Evolutionary conservation across 1,284 basidiomycete species (phyloP).

Genomic region (Malassezia obtusa): DNA sequence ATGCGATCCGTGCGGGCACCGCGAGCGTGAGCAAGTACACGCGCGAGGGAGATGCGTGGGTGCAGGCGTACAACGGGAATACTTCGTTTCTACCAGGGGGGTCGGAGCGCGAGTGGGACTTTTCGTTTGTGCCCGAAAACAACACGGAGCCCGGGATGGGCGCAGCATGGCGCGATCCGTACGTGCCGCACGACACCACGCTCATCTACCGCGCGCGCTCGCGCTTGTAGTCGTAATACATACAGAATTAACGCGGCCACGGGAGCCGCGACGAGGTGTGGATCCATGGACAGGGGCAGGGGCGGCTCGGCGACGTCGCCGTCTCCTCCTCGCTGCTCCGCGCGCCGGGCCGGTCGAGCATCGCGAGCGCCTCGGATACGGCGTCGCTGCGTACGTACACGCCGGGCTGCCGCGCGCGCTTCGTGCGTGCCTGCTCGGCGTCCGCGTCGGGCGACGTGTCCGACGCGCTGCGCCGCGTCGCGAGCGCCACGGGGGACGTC

Average conservation of each 20-base stretch:
- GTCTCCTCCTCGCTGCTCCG: not conserved
- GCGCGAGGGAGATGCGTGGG: slow-evolving; percentile 18
- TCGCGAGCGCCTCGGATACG: slow-evolving; percentile 9
- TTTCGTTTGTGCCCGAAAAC: slow-evolving; percentile 27
- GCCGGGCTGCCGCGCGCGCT: not conserved
- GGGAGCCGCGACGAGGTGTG: slow-evolving; percentile 8
- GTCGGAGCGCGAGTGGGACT: slow-evolving; percentile 63
- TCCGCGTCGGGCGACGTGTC: not conserved
- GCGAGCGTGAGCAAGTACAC: slow-evolving; percentile 35
- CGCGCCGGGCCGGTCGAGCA: slow-evolving; percentile 2
- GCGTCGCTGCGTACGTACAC: slow-evolving; percentile 9
- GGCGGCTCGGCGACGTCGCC: not conserved
- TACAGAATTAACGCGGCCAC: slow-evolving; percentile 8
- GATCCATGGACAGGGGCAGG: slow-evolving; percentile 12
- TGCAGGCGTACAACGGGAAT: slow-evolving; percentile 29
- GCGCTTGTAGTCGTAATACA: not conserved
- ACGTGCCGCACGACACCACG: slow-evolving; percentile 5
- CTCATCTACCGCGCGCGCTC: slow-evolving; percentile 3
- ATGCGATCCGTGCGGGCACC: slow-evolving; percentile 46
- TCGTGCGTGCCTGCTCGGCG: not conserved
- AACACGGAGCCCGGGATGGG: slow-evolving; percentile 36
- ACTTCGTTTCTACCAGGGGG: slow-evolving; percentile 51
- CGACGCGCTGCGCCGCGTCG: not conserved
- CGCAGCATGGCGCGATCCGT: slow-evolving; percentile 23
- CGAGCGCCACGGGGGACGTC: not conserved